Evolutionary conservation across 768 basidiomycete genomes (phyloP).

Genomic region (Hericium alpestre): DNA sequence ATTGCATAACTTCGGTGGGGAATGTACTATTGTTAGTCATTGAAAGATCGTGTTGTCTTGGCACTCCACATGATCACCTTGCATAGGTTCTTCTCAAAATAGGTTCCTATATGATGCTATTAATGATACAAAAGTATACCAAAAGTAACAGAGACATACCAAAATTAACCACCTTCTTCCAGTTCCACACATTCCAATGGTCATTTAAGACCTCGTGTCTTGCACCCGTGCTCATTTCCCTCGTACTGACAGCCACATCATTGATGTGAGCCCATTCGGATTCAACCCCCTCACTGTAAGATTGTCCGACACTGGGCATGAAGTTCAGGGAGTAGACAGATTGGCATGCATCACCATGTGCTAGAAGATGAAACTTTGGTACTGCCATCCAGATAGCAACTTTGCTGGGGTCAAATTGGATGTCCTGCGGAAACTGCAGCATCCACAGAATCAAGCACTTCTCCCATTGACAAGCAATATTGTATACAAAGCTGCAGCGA

Average conservation of each 20-base stretch:
- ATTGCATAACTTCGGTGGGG: neutral
- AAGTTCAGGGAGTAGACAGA: constrained; percentile 10
- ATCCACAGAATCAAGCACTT: neutral
- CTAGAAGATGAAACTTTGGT: constrained; percentile 11
- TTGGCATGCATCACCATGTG: constrained; percentile 11
- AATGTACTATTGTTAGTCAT: neutral
- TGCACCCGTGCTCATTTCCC: constrained; percentile 9
- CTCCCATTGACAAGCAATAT: neutral
- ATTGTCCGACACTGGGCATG: constrained; percentile 3
- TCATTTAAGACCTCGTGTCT: constrained; percentile 10
- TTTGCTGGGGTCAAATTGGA: neutral
- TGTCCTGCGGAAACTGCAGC: neutral
- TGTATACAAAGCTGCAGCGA: neutral
- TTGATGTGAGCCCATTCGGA: constrained; percentile 12
- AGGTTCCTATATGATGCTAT: neutral
- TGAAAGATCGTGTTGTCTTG: neutral
- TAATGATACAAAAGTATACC: neutral
- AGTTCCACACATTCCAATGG: constrained; percentile 6
- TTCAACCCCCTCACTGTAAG: constrained; percentile 15
- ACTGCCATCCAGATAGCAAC: neutral
- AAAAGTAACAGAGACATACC: neutral
- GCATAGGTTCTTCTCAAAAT: neutral
- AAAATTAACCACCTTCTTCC: constrained; percentile 2
- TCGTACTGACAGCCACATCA: neutral
- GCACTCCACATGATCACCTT: neutral